Evolutionary conservation across 495 filamentous ascomycete genomes (phyloP), one percentile per base, ranked within the genome.

Genomic region (Tuber magnatum): DNA sequence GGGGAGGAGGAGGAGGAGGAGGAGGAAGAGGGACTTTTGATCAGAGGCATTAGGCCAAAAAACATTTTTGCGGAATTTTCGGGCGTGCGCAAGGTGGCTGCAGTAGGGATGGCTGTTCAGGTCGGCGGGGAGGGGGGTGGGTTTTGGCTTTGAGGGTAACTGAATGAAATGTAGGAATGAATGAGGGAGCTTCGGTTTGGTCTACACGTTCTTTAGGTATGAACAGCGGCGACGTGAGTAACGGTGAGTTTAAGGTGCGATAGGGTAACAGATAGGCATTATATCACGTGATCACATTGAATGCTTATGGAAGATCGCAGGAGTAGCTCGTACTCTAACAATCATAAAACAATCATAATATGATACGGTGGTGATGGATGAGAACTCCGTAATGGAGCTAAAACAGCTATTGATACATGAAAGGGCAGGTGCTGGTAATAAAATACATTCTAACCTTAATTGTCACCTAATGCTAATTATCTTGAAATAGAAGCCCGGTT

Each of bases 1-100:
- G 40, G 51, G 73, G 24, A 7, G 68, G 48, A 56, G 46, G n/a
- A n/a, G n/a, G n/a, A n/a, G n/a, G n/a, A n/a, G n/a, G n/a, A n/a
- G n/a, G n/a, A n/a, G n/a, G n/a, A n/a, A n/a, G n/a, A n/a, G 46
- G 51, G 72, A 82, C 75, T 78, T 73, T 82, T 83, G 38, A 78
- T 77, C 74, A 79, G 68, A 38, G 79, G 80, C 74, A 81, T 78
- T 76, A 77, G 68, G 41, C 80, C 80, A 61, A 82, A 82, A 40
- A 82, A 71, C 75, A 80, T 80, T 35, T 48, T 79, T 44, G 69
- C 38, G 74, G 73, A 61, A 61, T 28, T 28, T 68, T 68, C 42
- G 12, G 70, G 24, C 22, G 28, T 44, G 39, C 61, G 32, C 12
- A 65, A 41, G 16, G 20, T 44, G 74, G 69, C n/a, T 46, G 12